Percentiles rank a stretch among this genome's conserved stretches.
phyloP scores from a whole-genome alignment of 2,329 filamentous ascomycete genomes.

The Thelonectria rubi region DNA sequence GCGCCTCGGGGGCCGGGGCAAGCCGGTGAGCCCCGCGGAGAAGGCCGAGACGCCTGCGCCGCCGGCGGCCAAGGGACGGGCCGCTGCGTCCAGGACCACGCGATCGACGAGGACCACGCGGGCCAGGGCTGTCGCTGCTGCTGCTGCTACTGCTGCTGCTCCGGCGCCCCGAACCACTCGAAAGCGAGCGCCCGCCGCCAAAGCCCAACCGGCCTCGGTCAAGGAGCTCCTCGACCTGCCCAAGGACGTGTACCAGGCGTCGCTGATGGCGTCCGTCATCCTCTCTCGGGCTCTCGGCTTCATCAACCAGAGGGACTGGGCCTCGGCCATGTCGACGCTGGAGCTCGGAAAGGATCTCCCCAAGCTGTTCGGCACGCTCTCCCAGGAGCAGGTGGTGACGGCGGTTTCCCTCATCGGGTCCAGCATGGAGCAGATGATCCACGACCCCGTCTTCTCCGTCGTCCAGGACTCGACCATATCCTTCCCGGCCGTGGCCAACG shows the following conservation, averaged over 20 bases:
- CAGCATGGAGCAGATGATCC: constrained; percentile 76
- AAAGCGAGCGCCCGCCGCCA: constrained; percentile 36
- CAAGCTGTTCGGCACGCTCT: constrained; percentile 51
- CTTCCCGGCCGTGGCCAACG: constrained; percentile 73
- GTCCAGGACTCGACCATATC: constrained; percentile 93
- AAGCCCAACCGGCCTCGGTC: constrained; percentile 35
- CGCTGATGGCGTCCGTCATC: constrained; percentile 48
- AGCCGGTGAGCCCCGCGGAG: constrained; percentile 20
- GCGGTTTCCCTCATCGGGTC: constrained; percentile 75
- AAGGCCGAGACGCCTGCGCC: constrained; percentile 19
- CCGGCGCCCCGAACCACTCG: constrained; percentile 29
- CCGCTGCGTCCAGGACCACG: constrained; percentile 38
- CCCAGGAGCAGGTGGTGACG: constrained; percentile 66
- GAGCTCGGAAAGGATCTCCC: constrained; percentile 57
- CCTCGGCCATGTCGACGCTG: constrained; percentile 65
- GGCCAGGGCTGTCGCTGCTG: no score
- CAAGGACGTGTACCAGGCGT: constrained; percentile 49
- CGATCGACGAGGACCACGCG: constrained; percentile 31
- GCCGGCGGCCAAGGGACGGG: constrained; percentile 28
- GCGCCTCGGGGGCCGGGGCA: constrained; percentile 42
- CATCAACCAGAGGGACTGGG: constrained; percentile 63
- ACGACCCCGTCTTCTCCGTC: constrained; percentile 86
- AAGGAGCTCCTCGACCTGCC: constrained; percentile 35
- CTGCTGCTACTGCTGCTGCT: no score
- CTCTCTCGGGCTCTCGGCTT: constrained; percentile 54